A percentile compares a stretch with the other conserved stretches of the same genome.
Conservation (phyloP, 352 stramenopile species). For the Phytophthora agathidicida region DNA sequence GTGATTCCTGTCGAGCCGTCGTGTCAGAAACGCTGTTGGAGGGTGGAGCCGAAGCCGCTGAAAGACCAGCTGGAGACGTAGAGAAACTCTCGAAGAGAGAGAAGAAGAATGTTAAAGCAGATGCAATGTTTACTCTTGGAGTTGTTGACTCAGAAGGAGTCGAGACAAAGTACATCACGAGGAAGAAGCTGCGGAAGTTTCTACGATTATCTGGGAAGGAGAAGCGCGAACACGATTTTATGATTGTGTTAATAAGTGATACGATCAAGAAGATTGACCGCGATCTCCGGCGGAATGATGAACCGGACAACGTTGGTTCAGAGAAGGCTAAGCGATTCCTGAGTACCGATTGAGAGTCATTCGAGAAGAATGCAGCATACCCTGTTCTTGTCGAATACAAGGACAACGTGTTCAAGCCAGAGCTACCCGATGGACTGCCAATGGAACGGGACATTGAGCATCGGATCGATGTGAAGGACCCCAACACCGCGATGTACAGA, state of each 20-base stretch:
- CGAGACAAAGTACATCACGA: conserved; percentile 22
- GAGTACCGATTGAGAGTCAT: conserved; percentile 6
- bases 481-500: too few relatives aligned
- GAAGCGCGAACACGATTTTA: conserved; percentile 9
- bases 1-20: conserved; percentile 13
- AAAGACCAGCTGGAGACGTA: conserved; percentile 7
- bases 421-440: conserved; percentile 9
- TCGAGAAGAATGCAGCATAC: conserved; percentile 1
- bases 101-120: conserved; percentile 9
- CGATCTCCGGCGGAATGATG: background rate
- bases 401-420: conserved; percentile 13
- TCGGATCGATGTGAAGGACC: too few relatives aligned
- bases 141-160: conserved; percentile 13
- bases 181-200: conserved; percentile 25
- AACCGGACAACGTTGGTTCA: conserved; percentile 5
- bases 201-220: conserved; percentile 12
- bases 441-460: too few relatives aligned
- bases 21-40: conserved; percentile 12
- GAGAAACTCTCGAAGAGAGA: conserved; percentile 7
- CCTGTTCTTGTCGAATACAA: conserved; percentile 7
- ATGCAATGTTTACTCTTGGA: conserved; percentile 18
- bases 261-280: conserved; percentile 10
- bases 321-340: conserved; percentile 17
- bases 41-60: conserved; percentile 1
- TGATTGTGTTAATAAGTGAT: conserved; percentile 19